Evolutionary conservation across 2,329 filamentous ascomycete genomes (phyloP), one percentile per base, ranked within the genome.

Genomic region (Aspergillus oerlinghausenensis): DNA sequence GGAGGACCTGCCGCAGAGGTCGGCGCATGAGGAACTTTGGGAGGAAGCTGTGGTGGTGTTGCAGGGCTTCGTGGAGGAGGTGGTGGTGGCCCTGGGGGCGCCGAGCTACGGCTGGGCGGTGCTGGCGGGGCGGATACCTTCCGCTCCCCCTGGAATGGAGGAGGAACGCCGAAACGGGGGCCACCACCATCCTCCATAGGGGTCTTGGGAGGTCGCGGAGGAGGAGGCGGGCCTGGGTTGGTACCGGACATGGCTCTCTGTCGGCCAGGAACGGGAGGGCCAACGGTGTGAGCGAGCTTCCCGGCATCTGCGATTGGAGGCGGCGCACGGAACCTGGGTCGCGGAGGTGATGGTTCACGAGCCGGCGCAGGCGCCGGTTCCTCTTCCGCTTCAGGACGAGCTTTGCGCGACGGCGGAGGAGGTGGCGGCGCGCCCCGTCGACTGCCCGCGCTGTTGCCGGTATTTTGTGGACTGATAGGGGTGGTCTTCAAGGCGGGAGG

Each of bases 271-370:
- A 74, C 75, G 21, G 78, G 63, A 56, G 75, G 79, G 25, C 72
- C 73, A 55, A 79, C 77, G 29, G 78, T 73, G 60, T 87, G 81
- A 3, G 88, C 91, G 69, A 85, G 94, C 74, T 90, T 96, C 40
- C 94, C 94, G 56, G 94, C 94, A 72, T 96, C 92, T 55, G 90
- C 85, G 58, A 97, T 76, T 2, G 93, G 90, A 35, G 94, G 94
- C 49, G 94, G 94, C 8, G 90, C 93, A 62, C 86, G 83, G 77
- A 96, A 97, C 65, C 82, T 83, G 8, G 85, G 84, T 52, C 87
- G 83, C 23, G 87, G 84, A 11, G 90, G 89, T 14, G 87, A 86
- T 14, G 88, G 84, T 58, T 90, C 88, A 67, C 86, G 82, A 29
- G 88, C 83, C n/a, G 89, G 84, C 40, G 77, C 76, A 17, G 78